These are phyloP conservation scores for Trichophyton equinum DNA, from an alignment of 2,329 filamentous ascomycete genomes.

Conservation along the genomic window DNA sequence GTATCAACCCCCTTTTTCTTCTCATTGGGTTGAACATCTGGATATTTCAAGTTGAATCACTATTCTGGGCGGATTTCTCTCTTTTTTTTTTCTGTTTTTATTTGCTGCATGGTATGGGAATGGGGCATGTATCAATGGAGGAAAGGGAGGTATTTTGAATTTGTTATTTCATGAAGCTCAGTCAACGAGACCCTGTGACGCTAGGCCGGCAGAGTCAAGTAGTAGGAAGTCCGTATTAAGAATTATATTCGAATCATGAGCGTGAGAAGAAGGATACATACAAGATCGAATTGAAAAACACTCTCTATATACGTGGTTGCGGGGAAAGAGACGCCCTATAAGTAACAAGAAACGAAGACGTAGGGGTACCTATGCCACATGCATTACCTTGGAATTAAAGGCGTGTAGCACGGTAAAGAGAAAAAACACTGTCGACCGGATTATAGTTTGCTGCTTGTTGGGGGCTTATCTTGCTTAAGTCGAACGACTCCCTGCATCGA, in stretches of 20 bases:
- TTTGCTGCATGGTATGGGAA: neutral
- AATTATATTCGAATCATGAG: neutral
- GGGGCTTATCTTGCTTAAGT: slow-evolving; percentile 31
- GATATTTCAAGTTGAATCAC: neutral
- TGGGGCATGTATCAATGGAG: neutral
- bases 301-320: neutral
- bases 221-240: neutral
- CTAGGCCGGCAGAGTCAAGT: neutral
- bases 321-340: neutral
- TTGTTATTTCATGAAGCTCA: neutral
- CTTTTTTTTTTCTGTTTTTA: neutral
- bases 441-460: slow-evolving; percentile 14
- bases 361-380: neutral
- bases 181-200: neutral
- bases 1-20: neutral
- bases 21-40: neutral
- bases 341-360: neutral
- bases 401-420: slow-evolving; percentile 2
- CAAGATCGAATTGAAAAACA: neutral
- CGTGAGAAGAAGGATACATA: neutral
- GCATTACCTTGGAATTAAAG: neutral
- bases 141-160: neutral
- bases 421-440: neutral
- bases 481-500: slow-evolving; percentile 32
- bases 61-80: neutral